Conservation (phyloP, 768 basidiomycete genomes). For the Hydnum rufescens region DNA sequence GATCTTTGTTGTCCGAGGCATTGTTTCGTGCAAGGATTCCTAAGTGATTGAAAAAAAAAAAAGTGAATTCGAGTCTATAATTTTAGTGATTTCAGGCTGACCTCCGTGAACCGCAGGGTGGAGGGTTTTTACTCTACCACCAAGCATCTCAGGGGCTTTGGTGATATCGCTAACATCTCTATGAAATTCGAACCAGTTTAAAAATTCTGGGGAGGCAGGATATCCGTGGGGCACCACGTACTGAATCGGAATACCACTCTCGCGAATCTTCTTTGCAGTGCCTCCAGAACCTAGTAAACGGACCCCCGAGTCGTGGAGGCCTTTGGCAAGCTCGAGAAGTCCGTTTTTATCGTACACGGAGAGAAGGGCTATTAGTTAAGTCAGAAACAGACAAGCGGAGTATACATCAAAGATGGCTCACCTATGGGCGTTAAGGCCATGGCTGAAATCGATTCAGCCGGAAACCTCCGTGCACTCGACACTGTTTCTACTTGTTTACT, state of each 20-base stretch:
- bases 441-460: too few species aligned
- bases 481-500: too few species aligned
- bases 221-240: constrained; percentile 23
- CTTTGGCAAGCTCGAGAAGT: constrained; percentile 72
- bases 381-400: too few species aligned
- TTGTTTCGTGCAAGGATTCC: constrained; percentile 90
- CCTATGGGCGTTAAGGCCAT: too few species aligned
- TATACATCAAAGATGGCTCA: too few species aligned
- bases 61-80: constrained; percentile 1
- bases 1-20: constrained; percentile 74
- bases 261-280: constrained; percentile 93
- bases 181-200: background rate
- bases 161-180: constrained; percentile 97
- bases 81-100: constrained; percentile 18
- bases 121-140: constrained; percentile 93
- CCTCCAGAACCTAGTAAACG: constrained; percentile 88
- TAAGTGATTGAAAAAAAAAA: constrained; percentile 21
- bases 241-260: constrained; percentile 81
- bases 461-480: too few species aligned
- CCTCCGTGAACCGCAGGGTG: constrained; percentile 97
- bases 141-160: constrained; percentile 96
- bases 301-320: constrained; percentile 64
- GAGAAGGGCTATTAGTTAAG: constrained; percentile 68
- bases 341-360: constrained; percentile 94
- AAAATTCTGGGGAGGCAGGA: background rate